Base-by-base conservation (phyloP, 106 monocot species). In the Posidonia australis region DNA sequence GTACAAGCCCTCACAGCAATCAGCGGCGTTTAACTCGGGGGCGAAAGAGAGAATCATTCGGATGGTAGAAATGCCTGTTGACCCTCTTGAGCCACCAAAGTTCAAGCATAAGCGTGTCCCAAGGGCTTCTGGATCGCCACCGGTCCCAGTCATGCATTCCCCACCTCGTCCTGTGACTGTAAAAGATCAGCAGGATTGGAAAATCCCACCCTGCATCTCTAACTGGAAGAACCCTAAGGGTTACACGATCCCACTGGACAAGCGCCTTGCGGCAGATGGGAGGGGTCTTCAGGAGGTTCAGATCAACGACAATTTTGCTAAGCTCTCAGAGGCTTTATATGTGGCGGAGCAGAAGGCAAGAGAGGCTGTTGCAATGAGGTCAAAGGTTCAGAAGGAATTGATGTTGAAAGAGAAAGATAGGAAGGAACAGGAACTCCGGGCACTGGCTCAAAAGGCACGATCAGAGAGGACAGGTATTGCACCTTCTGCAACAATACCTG, bases 181-280 rank as follows among this genome's bases (percentile, higher is more conserved):
- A 21, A 91, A 91, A 68, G 98, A 98, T 54, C 90, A 91, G 58
- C 90, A 91, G 47, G 90, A 96, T 46, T 90, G 96, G 96, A 96
- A 96, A 78, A 96, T 96, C 44, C 90, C 96, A n/a, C 96, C 90
- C 53, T 96, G 90, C 69, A 90, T 87, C n/a, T 96, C 96, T 19
- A 90, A 87, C 44, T 96, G 96, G 96, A 96, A 90, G 77, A 90
- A 96, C 32, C 96, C 90, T 6, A 96, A 96, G 60, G 96, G 90
- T 51, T 96, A 96, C 70, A 96, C 90, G 0, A 96, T 96, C 60
- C 96, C 96, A 5, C 69, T 96, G 10, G 96, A 96, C 70, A 90
- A 96, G 65, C 79, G 90, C 56, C 76, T 90, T 30, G 96, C 90
- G 12, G 96, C 90, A 10, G 96, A 96, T 75, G 96, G 90, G 13